Evolutionary conservation across 306 rosid genomes (phyloP), one percentile per base, ranked within the genome.

Genomic region (Acacia confusa): DNA sequence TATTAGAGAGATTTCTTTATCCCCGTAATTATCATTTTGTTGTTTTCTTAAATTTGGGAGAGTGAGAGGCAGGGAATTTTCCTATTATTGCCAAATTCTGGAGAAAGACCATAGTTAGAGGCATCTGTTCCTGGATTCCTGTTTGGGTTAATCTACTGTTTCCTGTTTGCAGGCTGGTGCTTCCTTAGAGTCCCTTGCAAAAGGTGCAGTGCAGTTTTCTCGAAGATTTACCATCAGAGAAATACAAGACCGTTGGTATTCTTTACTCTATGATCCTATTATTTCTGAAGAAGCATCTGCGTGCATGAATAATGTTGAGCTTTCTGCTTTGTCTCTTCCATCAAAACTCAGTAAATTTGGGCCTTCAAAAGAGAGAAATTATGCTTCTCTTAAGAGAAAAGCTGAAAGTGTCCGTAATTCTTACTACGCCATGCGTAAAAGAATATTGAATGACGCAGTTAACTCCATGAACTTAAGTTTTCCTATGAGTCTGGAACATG

Each of bases 201-300:
- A 96, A 85, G 99, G 99, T 15, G 98, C 98, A 4, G 98, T 94
- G 79, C 94, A 88, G 73, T 96, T 96, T 90, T 91, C 99, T 82
- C 87, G 84, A 36, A 92, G 91, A 79, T 96, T 84, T 85, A 86
- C 89, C 79, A 81, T 90, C 77, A 84, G 70, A 63, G 99, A 96
- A 71, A 85, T 96, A 82, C 88, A 90, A 52, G 98, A 96, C 66
- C 88, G 99, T 70, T 96, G 98, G 99, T 55, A 86, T 75, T 84
- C 92, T 85, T 82, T 96, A 75, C 94, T 96, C 74, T 96, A 88
- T 72, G 94, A 92, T 87, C 90, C 94, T 34, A 70, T 75, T 78
- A 74, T 90, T 50, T 90, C 99, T 58, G 83, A 79, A 9, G 90
- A 90, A 15, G 93, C 97, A 20, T 85, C 97, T 79, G 68, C 84